Evolutionary conservation across 805 yeast genomes (phyloP).

Genomic region (Kazachstania taianensis): DNA sequence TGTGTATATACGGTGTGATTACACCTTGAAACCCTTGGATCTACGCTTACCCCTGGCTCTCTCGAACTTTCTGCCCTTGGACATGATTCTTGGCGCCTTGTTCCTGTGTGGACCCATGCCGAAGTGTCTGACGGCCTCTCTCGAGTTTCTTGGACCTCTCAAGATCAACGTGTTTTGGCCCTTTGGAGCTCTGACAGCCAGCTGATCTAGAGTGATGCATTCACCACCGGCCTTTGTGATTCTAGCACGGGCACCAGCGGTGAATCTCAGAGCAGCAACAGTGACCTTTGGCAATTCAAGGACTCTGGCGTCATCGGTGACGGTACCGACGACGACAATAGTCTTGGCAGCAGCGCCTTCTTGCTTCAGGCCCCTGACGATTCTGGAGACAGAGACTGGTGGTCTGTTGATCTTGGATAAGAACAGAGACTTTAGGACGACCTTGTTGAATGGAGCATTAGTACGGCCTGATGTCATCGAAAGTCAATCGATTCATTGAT

Average conservation of each 20-base stretch:
- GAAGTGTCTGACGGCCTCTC: slow-evolving; percentile 99
- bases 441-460: slow-evolving; percentile 97
- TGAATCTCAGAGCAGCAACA: slow-evolving; percentile 98
- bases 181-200: slow-evolving; percentile 98
- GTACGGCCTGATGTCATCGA: slow-evolving; percentile 67
- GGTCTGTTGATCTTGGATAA: slow-evolving; percentile 99
- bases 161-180: slow-evolving; percentile 97
- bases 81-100: slow-evolving; percentile 97
- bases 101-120: slow-evolving; percentile 99
- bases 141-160: slow-evolving; percentile 98
- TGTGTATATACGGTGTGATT: too few relatives aligned
- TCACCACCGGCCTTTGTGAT: slow-evolving; percentile 98
- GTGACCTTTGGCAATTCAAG: slow-evolving; percentile 92
- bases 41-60: slow-evolving; percentile 99
- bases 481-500: background rate
- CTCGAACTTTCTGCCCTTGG: slow-evolving; percentile 99
- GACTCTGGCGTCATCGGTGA: slow-evolving; percentile 95
- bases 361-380: slow-evolving; percentile 73
- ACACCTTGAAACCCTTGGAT: slow-evolving; percentile 99
- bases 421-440: slow-evolving; percentile 87
- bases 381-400: slow-evolving; percentile 93
- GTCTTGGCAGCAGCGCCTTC: slow-evolving; percentile 83
- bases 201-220: slow-evolving; percentile 97
- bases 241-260: slow-evolving; percentile 97
- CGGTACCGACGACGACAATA: slow-evolving; percentile 97